Evolutionary conservation across 768 basidiomycete genomes (phyloP).

Genomic region (Ramaria rubella): DNA sequence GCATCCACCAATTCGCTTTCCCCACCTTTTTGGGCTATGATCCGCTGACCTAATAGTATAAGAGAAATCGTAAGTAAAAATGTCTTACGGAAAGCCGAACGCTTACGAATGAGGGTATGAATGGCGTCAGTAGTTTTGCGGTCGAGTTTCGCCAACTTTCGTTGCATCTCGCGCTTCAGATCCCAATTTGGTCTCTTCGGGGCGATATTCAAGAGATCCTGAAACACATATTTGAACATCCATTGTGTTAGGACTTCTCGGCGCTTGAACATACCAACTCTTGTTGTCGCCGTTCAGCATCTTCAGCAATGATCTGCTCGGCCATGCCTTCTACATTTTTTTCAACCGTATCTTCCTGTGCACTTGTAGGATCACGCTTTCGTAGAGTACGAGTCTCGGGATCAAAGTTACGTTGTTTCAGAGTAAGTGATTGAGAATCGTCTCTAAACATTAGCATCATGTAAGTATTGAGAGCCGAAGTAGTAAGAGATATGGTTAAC

Average conservation of each 20-base stretch:
- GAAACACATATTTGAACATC: constrained; percentile 4
- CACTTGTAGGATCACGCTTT: constrained; percentile 50
- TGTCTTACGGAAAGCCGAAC: background rate
- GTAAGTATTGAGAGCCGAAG: background rate
- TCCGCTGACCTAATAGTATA: constrained; percentile 56
- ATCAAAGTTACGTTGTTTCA: constrained; percentile 83
- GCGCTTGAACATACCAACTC: constrained; percentile 60
- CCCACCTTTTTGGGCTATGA: constrained; percentile 72
- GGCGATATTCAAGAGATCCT: constrained; percentile 96
- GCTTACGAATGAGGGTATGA: constrained; percentile 86
- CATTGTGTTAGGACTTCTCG: background rate
- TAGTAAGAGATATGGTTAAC: constrained; percentile 28
- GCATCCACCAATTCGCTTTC: constrained; percentile 77
- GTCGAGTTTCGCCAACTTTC: constrained; percentile 83
- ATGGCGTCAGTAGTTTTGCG: constrained; percentile 88
- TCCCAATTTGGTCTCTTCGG: constrained; percentile 98
- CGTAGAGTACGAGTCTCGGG: constrained; percentile 75
- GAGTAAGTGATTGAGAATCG: constrained; percentile 22
- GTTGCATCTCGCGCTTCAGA: constrained; percentile 88
- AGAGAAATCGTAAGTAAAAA: background rate
- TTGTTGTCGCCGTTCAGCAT: constrained; percentile 76
- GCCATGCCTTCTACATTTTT: constrained; percentile 77
- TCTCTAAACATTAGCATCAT: background rate
- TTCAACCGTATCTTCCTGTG: constrained; percentile 82
- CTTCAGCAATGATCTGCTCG: constrained; percentile 77